Evolutionary conservation across 257 asterid species (phyloP), one percentile per base, ranked within the genome.

Genomic region (Jacaranda mimosifolia): DNA sequence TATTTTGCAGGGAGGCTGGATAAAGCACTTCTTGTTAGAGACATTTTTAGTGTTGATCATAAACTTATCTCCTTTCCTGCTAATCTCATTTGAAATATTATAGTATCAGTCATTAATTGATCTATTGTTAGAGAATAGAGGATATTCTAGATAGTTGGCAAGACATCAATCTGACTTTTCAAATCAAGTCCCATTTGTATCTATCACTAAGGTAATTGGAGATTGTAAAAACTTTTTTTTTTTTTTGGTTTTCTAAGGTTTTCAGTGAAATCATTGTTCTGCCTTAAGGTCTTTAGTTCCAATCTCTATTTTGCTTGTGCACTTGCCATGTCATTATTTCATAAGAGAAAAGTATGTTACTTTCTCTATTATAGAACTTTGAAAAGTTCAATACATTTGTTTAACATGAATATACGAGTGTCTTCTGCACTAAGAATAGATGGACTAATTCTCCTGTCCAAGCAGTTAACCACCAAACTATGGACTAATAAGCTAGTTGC

Each of bases 281-380:
- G 5, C 77, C 38, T 17, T 57, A 14, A 57, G 45, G 45, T 42
- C 45, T 17, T 17, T 73, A 32, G 60, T 60, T 73, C 59, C 58
- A 26, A 5, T 62, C 43, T n/a, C 15, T 14, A 32, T 72, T 52
- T 57, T 39, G 52, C 45, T 55, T 15, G 32, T 21, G 1, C 9
- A 3, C 32, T 3, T 39, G 6, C 15, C 11, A 39, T 6, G 12
- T 3, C 21, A 72, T 39, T 35, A 52, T 51, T 52, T 58, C 51
- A 5, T 70, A 52, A 26, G 17, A 69, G 40, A 26, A n/a, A 49
- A 5, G 21, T 18, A 40, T 42, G 46, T 42, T 32, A 14, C 53
- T 11, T 21, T 58, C 26, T 12, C 17, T 14, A 8, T 13, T 32
- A 32, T 58, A 0, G 32, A 19, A 49, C 42, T 36, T n/a, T 63